These are phyloP conservation scores for Fusarium lyarnte DNA, from an alignment of 2,329 filamentous ascomycete genomes.

Conservation along the genomic window DNA sequence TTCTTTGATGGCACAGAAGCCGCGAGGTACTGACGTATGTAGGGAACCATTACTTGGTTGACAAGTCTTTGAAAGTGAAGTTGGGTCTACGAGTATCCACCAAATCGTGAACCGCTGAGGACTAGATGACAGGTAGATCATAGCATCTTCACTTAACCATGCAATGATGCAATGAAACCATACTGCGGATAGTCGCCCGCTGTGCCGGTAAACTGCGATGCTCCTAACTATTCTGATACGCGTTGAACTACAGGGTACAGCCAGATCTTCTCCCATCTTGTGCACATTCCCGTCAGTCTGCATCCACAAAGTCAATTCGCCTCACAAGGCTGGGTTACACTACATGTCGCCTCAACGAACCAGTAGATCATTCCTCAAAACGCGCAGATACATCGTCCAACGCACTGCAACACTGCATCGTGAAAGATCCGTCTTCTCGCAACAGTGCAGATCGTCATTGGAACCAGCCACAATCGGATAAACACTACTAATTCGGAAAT, in stretches of 20 bases:
- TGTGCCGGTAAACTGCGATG: background rate
- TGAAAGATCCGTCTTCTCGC: background rate
- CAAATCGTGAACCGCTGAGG: background rate
- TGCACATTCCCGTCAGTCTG: background rate
- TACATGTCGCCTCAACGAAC: background rate
- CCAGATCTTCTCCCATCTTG: background rate
- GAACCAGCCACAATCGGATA: slow-evolving; percentile 1
- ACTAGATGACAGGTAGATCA: background rate
- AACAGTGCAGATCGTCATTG: slow-evolving; percentile 1
- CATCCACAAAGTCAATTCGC: slow-evolving; percentile 1
- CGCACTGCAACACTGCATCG: slow-evolving; percentile 23
- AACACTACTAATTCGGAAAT: background rate
- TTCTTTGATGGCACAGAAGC: no score
- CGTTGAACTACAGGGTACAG: background rate
- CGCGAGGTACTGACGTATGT: no score
- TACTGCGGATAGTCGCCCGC: accelerated
- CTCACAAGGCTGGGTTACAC: slow-evolving; percentile 21
- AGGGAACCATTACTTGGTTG: no score
- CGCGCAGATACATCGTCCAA: background rate
- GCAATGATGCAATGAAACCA: background rate
- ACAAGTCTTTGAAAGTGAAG: no score
- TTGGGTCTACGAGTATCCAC: no score
- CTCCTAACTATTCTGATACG: accelerated
- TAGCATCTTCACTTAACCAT: no score
- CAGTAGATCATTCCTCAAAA: slow-evolving; percentile 15